Evolutionary conservation across 2,329 filamentous ascomycete species (phyloP).

Genomic region (Fusarium piperis): DNA sequence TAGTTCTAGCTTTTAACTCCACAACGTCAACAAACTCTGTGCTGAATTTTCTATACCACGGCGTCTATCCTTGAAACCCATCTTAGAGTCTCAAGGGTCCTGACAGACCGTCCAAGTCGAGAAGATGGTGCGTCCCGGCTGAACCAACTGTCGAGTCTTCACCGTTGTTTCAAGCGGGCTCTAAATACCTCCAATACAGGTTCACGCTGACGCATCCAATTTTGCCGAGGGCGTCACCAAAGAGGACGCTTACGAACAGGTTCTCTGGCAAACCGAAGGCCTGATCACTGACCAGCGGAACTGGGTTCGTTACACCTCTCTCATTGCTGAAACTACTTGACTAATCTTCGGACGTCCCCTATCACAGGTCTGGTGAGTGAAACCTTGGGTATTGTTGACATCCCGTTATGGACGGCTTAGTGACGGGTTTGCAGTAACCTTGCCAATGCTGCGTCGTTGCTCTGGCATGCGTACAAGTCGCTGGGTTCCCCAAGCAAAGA

Average conservation of each 20-base stretch:
- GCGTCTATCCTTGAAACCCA: neutral
- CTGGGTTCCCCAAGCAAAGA: constrained; percentile 70
- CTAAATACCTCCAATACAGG: constrained; percentile 52
- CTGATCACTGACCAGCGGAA: constrained; percentile 79
- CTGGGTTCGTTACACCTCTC: constrained; percentile 67
- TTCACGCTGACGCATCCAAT: constrained; percentile 82
- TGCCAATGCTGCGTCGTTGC: constrained; percentile 76
- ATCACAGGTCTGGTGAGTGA: constrained; percentile 42
- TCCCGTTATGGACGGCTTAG: neutral
- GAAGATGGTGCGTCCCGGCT: constrained; percentile 26
- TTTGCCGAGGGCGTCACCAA: constrained; percentile 75
- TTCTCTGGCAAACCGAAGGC: constrained; percentile 74
- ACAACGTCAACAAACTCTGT: constrained; percentile 6
- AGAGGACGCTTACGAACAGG: constrained; percentile 77
- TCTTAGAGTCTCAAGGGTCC: neutral
- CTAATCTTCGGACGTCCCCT: constrained; percentile 16
- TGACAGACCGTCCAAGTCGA: neutral
- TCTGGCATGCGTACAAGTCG: constrained; percentile 84
- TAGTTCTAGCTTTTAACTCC: constrained; percentile 25
- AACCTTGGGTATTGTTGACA: neutral
- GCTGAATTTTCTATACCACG: constrained; percentile 8
- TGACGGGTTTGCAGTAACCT: constrained; percentile 69
- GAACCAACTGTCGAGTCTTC: neutral
- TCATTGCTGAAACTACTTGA: constrained; percentile 5
- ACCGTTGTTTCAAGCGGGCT: neutral